Conservation (phyloP, 768 basidiomycete species). For the Tulasnella sp. region DNA sequence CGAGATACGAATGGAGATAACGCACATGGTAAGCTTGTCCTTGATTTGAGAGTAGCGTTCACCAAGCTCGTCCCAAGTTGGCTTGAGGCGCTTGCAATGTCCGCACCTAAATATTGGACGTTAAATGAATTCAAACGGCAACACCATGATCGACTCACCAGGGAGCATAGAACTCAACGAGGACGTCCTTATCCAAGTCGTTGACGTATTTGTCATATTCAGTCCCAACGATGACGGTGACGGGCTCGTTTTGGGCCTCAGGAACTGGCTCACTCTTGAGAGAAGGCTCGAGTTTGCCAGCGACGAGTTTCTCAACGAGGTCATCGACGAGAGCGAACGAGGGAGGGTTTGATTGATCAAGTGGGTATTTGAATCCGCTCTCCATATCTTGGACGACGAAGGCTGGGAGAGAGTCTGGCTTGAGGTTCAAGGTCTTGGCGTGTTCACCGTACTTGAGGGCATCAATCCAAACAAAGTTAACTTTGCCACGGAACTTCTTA, state of each 20-base stretch:
- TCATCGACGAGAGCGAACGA: constrained; percentile 42
- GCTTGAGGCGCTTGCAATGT: constrained; percentile 94
- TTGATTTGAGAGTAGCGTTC: constrained; percentile 67
- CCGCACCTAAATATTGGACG: constrained; percentile 46
- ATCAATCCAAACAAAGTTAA: constrained; percentile 99
- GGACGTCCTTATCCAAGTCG: constrained; percentile 85
- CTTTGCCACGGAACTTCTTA: constrained; percentile 61
- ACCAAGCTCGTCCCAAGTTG: constrained; percentile 82
- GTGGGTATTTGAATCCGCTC: constrained; percentile 81
- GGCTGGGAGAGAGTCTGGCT: constrained; percentile 76
- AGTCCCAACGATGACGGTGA: constrained; percentile 73
- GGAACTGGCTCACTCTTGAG: constrained; percentile 89
- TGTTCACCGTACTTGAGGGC: constrained; percentile 91
- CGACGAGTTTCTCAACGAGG: constrained; percentile 52
- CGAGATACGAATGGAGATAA: constrained; percentile 7
- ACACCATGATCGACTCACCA: constrained; percentile 46
- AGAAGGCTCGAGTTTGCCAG: constrained; percentile 61
- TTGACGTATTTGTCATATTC: constrained; percentile 77
- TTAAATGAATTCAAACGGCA: not conserved
- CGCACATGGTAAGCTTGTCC: constrained; percentile 67
- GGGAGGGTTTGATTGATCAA: constrained; percentile 52
- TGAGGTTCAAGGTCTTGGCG: constrained; percentile 83
- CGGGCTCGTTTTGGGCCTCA: constrained; percentile 65
- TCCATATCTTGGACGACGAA: constrained; percentile 84
- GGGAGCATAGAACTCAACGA: constrained; percentile 92